Base-by-base conservation (phyloP, 2,329 filamentous ascomycete species). In the Cladosporium sp. region DNA sequence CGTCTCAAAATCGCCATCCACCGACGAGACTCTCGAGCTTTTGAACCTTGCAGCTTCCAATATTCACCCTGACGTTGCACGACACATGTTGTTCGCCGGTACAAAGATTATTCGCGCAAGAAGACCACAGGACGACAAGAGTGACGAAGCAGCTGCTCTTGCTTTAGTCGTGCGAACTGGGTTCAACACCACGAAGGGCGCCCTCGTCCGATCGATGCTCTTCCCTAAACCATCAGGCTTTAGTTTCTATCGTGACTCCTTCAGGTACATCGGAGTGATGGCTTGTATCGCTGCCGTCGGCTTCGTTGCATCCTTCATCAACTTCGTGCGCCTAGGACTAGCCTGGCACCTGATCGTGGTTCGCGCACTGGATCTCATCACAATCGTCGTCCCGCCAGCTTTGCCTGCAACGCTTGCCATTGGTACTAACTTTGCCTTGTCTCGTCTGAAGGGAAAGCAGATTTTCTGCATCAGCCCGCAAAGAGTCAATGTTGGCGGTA, bases 391-490 rank as follows among this genome's bases (percentile, higher is more conserved):
- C 0, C 93, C 93, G 13, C 93, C 93, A 15, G 93, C 93, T 7
- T 76, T 99, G 6, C 95, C 93, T 1, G 93, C 93, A 2, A 99
- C 93, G 0, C 76, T 99, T 42, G 96, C 90, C 0, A 99, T 99
- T 60, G 93, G 93, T 38, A 97, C 89, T 12, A 97, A 92, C 65
- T 99, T 99, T 68, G 95, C 93, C 2, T 74, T 99, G 1, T 85
- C 82, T 9, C 83, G 93, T 20, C 76, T 99, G 24, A 96, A 90
- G 70, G 82, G 85, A 56, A 91, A 95, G 67, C 80, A 90, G 38
- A 96, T 99, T 32, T 99, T 96, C 65, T 99, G 93, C 64, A 99
- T 97, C 63, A 97, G 92, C 58, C 93, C 95, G 0, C 93, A 99
- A 64, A 82, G 93, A 61, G 92, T 99, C 51, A 99, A 97, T 62